These are phyloP conservation scores for Ganoderma lucidum DNA, from an alignment of 1,284 basidiomycete species.

Conservation along the genomic window DNA sequence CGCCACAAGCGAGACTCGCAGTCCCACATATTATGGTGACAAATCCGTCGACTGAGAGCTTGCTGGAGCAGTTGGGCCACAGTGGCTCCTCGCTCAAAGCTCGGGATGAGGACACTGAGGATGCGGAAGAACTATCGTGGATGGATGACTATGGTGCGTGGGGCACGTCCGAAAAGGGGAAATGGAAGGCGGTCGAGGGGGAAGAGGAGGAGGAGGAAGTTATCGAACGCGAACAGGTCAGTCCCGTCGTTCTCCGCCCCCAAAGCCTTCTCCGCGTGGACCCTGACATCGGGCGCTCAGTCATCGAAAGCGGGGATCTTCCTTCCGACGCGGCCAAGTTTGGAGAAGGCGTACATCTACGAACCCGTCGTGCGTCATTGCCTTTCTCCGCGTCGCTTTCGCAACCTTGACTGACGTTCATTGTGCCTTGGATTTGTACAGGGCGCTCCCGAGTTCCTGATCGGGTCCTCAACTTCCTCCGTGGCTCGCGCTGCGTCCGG, in stretches of 20 bases:
- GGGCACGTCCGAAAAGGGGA: conserved; percentile 35
- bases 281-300: conserved; percentile 14
- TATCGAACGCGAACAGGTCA: conserved; percentile 19
- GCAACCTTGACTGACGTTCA: conserved; percentile 6
- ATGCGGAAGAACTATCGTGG: conserved; percentile 34
- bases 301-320: conserved; percentile 10
- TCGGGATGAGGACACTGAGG: conserved; percentile 13
- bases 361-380: conserved; percentile 31
- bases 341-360: conserved; percentile 33
- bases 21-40: conserved; percentile 38
- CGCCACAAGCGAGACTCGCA: conserved; percentile 15
- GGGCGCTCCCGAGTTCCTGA: conserved; percentile 37
- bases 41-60: conserved; percentile 33
- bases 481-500: conserved; percentile 29
- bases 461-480: conserved; percentile 34
- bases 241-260: conserved; percentile 10
- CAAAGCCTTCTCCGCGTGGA: conserved; percentile 4
- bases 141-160: conserved; percentile 36
- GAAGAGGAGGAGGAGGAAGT: conserved; percentile 22
- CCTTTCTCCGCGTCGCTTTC: conserved; percentile 8
- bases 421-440: conserved; percentile 5
- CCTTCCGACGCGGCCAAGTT: conserved; percentile 8
- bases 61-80: conserved; percentile 9
- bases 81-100: background rate
- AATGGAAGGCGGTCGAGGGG: conserved; percentile 31